Evolutionary conservation across 257 asterid genomes (phyloP).

Genomic region (Oldenlandia corymbosa): DNA sequence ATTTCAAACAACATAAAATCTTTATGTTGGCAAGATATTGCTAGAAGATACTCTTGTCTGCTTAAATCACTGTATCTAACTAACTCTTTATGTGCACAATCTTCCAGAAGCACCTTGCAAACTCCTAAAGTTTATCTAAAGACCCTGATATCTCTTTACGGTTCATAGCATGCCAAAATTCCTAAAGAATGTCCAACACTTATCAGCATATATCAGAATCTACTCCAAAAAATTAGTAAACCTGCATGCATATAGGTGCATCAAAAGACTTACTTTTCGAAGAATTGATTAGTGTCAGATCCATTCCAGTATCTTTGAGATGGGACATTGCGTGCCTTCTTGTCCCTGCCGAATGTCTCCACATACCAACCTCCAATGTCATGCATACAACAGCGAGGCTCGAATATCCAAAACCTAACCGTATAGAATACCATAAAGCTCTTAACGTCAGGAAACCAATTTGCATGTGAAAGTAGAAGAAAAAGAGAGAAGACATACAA

Average conservation of each 20-base stretch:
- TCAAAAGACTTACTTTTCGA: constrained; percentile 56
- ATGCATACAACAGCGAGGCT: constrained; percentile 93
- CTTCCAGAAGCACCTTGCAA: too few species aligned
- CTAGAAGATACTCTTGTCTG: neutral
- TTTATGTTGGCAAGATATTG: too few species aligned
- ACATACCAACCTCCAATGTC: constrained; percentile 95
- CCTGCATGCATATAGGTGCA: constrained; percentile 14
- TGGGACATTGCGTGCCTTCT: constrained; percentile 61
- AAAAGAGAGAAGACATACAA: neutral
- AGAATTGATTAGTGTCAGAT: constrained; percentile 37
- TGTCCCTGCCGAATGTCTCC: constrained; percentile 81
- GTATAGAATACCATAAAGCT: constrained; percentile 19
- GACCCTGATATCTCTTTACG: neutral
- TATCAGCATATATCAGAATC: neutral
- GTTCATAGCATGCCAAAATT: neutral
- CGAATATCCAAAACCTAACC: constrained; percentile 89
- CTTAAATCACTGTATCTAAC: neutral
- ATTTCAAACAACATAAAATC: constrained; percentile 14
- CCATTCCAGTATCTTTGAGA: constrained; percentile 69
- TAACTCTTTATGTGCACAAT: too few species aligned
- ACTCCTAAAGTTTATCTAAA: too few species aligned
- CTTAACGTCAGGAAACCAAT: constrained; percentile 15
- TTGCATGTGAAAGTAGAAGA: constrained; percentile 12
- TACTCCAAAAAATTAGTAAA: neutral
- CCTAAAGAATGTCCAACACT: neutral